phyloP scores from a whole-genome alignment of 2,329 filamentous ascomycete genomes.

The Colletotrichum camelliae region DNA sequence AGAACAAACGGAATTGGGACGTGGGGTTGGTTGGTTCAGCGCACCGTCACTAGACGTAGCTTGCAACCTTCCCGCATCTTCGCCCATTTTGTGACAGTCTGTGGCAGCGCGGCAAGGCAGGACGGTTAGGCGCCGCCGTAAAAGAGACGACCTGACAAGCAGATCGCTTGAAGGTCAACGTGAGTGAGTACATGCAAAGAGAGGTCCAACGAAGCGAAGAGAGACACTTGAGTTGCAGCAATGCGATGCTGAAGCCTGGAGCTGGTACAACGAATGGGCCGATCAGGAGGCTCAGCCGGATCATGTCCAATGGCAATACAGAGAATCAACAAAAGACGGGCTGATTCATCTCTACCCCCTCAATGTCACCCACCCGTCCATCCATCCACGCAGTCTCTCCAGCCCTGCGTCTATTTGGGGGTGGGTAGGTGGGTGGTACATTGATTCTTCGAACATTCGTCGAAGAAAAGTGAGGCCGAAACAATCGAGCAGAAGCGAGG shows the following conservation, averaged over 20 bases:
- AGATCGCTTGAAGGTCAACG: not conserved
- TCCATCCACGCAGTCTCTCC: not conserved
- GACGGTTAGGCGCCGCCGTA: not conserved
- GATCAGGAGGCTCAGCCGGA: constrained; percentile 1
- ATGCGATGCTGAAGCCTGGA: constrained; percentile 15
- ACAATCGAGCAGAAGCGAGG: not conserved
- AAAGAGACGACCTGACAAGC: not conserved
- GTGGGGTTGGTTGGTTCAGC: not conserved
- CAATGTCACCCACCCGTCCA: constrained; percentile 1
- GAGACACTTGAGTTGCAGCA: not conserved
- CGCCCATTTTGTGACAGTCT: not conserved
- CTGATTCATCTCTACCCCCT: not conserved
- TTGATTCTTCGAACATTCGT: not conserved
- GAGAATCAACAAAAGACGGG: not conserved
- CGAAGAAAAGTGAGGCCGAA: not conserved
- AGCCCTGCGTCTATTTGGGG: not conserved
- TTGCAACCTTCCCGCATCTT: not conserved
- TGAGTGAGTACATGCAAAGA: not conserved
- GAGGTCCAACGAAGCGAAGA: not conserved
- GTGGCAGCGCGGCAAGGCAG: not conserved
- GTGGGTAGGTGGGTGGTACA: not conserved
- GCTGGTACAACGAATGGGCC: not conserved
- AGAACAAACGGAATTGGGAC: not conserved
- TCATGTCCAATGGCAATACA: not conserved
- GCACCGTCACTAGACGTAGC: not conserved